These are phyloP conservation scores for Polyplosphaeria fusca DNA, from an alignment of 495 filamentous ascomycete genomes.

Conservation along the genomic window DNA sequence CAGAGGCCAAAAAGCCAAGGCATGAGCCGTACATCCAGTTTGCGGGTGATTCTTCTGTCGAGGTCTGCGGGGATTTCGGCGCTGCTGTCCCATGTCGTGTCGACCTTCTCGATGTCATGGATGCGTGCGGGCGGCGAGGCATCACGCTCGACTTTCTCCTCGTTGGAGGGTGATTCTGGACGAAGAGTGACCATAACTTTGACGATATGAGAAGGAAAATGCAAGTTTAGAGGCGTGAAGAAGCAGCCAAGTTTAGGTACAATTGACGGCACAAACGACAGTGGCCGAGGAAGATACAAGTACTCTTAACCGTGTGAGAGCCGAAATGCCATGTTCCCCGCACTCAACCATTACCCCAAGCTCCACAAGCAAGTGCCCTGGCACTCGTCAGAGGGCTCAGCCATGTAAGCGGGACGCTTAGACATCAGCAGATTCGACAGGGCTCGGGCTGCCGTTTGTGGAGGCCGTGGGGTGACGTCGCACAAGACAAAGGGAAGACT, in stretches of 20 bases:
- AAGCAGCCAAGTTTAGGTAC: no score
- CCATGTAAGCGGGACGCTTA: not conserved
- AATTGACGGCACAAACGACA: no score
- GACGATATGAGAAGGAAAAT: no score
- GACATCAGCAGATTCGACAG: not conserved
- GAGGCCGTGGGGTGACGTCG: not conserved
- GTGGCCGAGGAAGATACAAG: no score
- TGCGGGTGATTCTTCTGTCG: conserved; percentile 39
- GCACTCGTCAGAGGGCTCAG: not conserved
- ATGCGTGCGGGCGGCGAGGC: not conserved
- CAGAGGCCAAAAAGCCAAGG: conserved; percentile 53
- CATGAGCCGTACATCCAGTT: conserved; percentile 45
- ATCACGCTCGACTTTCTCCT: not conserved
- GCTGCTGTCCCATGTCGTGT: conserved; percentile 4
- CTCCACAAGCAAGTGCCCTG: not conserved
- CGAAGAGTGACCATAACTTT: no score
- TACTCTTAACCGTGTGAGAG: no score
- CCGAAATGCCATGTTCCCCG: not conserved
- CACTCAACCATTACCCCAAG: not conserved
- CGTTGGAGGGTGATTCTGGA: no score
- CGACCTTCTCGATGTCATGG: conserved; percentile 17
- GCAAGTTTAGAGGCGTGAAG: no score
- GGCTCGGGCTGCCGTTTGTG: not conserved
- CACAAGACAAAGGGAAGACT: no score
- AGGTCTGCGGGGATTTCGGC: conserved; percentile 17